phyloP scores from a whole-genome alignment of 2,329 filamentous ascomycete species.

The Cladophialophora exuberans region DNA sequence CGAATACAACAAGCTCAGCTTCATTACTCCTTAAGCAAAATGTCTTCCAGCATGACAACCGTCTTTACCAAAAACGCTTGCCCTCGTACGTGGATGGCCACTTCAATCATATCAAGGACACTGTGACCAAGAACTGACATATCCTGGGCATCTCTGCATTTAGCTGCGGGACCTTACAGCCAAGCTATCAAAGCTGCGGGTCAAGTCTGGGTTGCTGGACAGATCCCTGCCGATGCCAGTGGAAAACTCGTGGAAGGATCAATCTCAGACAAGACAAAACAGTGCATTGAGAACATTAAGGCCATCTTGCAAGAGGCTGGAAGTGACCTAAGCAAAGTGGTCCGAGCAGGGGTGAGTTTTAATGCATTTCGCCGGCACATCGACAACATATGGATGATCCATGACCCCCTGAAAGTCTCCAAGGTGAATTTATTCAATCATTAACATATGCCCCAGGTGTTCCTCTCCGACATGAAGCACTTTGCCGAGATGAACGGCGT shows the following conservation, averaged over 20 bases:
- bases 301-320: conserved; percentile 82
- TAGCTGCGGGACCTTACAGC: conserved; percentile 41
- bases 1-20: conserved; percentile 9
- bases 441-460: conserved; percentile 57
- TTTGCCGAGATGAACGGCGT: conserved; percentile 80
- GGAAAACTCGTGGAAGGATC: conserved; percentile 65
- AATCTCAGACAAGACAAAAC: conserved; percentile 70
- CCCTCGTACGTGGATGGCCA: conserved; percentile 44
- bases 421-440: neutral
- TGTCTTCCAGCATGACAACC: conserved; percentile 36
- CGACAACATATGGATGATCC: too few species aligned
- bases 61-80: conserved; percentile 49
- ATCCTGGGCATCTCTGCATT: neutral
- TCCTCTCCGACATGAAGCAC: conserved; percentile 87
- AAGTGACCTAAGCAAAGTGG: conserved; percentile 75
- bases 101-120: neutral
- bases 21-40: conserved; percentile 18
- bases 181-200: conserved; percentile 69
- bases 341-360: conserved; percentile 72
- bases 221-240: conserved; percentile 71
- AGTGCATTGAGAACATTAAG: conserved; percentile 77
- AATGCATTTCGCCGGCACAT: conserved; percentile 4
- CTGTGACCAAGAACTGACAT: neutral
- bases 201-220: conserved; percentile 72
- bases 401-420: too few species aligned